Evolutionary conservation across 1,284 basidiomycete species (phyloP).

Genomic region (Microbotryum intermedium): DNA sequence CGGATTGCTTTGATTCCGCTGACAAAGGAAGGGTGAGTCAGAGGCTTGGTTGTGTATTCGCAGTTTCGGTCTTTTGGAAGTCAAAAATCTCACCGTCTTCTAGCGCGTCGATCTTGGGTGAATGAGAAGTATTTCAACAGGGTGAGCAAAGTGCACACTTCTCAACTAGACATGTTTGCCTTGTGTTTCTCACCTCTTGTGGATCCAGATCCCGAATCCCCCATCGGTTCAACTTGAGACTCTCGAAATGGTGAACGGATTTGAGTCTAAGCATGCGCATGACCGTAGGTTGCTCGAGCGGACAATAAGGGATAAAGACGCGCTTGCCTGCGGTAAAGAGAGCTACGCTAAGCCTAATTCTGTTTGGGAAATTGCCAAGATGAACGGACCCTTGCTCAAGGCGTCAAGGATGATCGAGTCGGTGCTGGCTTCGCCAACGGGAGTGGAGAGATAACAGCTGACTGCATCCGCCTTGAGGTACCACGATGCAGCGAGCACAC

Average conservation of each 20-base stretch:
- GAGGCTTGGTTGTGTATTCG: too few species aligned
- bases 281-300: conserved; percentile 31
- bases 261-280: conserved; percentile 41
- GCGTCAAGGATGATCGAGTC: conserved; percentile 38
- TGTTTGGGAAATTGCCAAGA: too few species aligned
- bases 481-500: conserved; percentile 34
- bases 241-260: conserved; percentile 33
- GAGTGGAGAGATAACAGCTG: conserved; percentile 40
- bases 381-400: conserved; percentile 29
- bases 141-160: neutral
- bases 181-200: conserved; percentile 25
- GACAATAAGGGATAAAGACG: conserved; percentile 41
- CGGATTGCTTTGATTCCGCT: conserved; percentile 9
- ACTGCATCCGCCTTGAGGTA: conserved; percentile 35
- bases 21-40: too few species aligned
- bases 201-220: conserved; percentile 39
- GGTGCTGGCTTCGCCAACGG: conserved; percentile 38
- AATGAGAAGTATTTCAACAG: too few species aligned
- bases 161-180: neutral
- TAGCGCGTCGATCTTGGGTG: conserved; percentile 5
- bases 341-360: too few species aligned
- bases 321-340: conserved; percentile 33
- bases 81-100: conserved; percentile 13
- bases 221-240: conserved; percentile 39
- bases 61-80: too few species aligned